Base-by-base conservation (phyloP, 108 stramenopile genomes). In the Epithemia pelagica region DNA sequence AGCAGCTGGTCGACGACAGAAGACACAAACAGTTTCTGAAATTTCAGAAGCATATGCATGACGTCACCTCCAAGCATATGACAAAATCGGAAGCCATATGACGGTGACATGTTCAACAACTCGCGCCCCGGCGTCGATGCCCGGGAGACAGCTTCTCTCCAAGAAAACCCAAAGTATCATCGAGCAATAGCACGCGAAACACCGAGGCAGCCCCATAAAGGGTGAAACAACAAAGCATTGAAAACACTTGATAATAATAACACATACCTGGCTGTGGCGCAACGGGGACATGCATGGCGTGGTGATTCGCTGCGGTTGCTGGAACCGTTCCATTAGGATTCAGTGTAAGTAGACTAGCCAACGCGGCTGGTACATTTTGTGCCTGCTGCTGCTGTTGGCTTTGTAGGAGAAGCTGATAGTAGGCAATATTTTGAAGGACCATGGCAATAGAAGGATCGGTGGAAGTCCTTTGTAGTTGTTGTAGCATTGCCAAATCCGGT, bases 381-480 rank as follows among this genome's bases (percentile, higher is more conserved):
- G 37, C 15, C 56, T 58, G 56, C 8, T 58, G 22, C 56, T 58
- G 56, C 56, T 5, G 15, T 58, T 58, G 56, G 26, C 25, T 26
- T 58, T 58, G 56, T 21, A 58, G 22, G 7, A 58, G 56, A 7
- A 58, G 56, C 26, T 58, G 56, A 21, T 58, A 58, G 21, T 58
- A 58, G 21, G 56, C 56, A 26, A 58, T 26, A 58, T 58, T 58
- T 27, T 58, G 56, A 7, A 58, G 7, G 26, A 27, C 56, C 22
- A 58, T 23, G 7, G 26, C 25, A 8, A 58, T 7, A 5, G 56
- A 58, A 26, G 56, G 56, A 58, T 58, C 56, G 25, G 56, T 8
- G 7, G 22, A 27, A n/a, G n/a, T n/a, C 15, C 37, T 46, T 21
- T 58, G 56, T 5, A 58, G 26, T 26, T 27, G 25, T 26, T 23